These are phyloP conservation scores for Cucurbita moschata DNA, from an alignment of 306 rosid genomes.

Conservation along the genomic window DNA sequence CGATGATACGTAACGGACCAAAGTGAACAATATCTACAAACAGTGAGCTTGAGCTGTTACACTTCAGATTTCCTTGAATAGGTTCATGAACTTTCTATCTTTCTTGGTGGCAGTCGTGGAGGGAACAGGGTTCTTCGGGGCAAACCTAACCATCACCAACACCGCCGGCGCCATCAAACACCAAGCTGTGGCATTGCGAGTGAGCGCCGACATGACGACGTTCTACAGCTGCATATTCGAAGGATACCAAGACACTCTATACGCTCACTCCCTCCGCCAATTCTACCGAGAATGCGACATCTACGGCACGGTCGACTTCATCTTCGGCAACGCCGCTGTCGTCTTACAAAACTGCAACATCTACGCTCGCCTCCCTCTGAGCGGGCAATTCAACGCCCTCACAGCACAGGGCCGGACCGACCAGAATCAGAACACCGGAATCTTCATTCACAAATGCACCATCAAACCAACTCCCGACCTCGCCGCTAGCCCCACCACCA, in stretches of 20 bases:
- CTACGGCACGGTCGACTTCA: conserved; percentile 10
- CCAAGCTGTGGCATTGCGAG: conserved; percentile 7
- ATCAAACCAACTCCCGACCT: not conserved
- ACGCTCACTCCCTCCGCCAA: conserved; percentile 5
- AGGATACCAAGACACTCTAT: conserved; percentile 10
- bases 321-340: conserved; percentile 3
- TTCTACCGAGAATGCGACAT: conserved; percentile 6
- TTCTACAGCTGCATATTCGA: conserved; percentile 2
- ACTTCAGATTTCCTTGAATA: too few relatives aligned
- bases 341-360: conserved; percentile 4
- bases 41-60: too few relatives aligned
- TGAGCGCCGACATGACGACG: not conserved
- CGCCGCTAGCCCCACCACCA: not conserved
- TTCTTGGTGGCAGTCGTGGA: conserved; percentile 28
- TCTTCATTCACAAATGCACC: conserved; percentile 5
- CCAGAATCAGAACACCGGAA: conserved; percentile 2
- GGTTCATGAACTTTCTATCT: too few relatives aligned
- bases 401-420: conserved; percentile 7
- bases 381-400: not conserved
- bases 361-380: not conserved
- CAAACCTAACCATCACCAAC: conserved; percentile 42
- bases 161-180: not conserved
- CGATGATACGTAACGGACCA: too few relatives aligned
- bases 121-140: conserved; percentile 45
- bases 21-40: too few relatives aligned